Evolutionary conservation across 2,329 filamentous ascomycete species (phyloP), one percentile per base, ranked within the genome.

Genomic region (Thermothelomyces thermophilus): DNA sequence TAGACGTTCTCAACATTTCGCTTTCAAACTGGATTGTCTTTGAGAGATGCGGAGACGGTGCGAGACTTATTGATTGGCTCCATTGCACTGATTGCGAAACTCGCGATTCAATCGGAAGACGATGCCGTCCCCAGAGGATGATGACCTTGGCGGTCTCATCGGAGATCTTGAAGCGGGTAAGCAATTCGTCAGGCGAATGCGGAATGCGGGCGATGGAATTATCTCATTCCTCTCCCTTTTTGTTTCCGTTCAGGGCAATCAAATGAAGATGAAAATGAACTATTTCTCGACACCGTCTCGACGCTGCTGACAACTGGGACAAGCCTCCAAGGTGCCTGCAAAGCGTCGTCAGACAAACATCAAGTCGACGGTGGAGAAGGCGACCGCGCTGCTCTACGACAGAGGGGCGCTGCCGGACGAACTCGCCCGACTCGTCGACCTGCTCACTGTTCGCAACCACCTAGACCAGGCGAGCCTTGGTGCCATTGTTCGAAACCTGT

Each of bases 401-500:
- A 71, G 76, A 50, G 89, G 89, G 7, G 73, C 93, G 46, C 70
- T 80, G 35, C 72, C 77, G 6, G 70, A 75, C 34, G 73, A 78
- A 24, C 73, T 94, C 42, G 69, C 73, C 48, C 72, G 75, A 46
- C 71, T 94, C 28, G 69, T 93, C 56, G 76, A 83, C 51, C 72
- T 91, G 49, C 67, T 88, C 56, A 83, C 83, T 17, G 71, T 73
- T 19, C 82, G 82, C 41, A 86, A 75, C 58, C 72, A 83, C 58
- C 75, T 95, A 19, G 87, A 93, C 64, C 89, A 93, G 66, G 82
- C 82, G 24, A 89, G 82, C 57, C 73, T 84, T 24, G 82, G 78
- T 13, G 77, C 74, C 24, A 71, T 94, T 42, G 68, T 89, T 59
- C 86, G 83, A 56, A 87, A 85, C 53, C 70, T 94, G 43, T 94